Evolutionary conservation across 1,284 basidiomycete genomes (phyloP), one percentile per base, ranked within the genome.

Genomic region (Leccinum colubrinum): DNA sequence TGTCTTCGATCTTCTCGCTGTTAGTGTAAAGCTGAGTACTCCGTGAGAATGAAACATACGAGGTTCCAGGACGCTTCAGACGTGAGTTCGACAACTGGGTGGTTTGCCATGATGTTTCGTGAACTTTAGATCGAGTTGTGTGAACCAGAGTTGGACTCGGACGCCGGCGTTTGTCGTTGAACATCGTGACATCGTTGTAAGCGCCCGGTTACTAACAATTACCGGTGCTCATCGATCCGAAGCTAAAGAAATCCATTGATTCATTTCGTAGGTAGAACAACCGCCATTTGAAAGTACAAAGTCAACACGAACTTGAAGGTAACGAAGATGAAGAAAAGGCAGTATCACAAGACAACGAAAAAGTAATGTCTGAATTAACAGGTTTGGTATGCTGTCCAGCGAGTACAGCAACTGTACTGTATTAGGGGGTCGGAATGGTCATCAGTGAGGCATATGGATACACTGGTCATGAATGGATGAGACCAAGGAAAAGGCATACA

Each of bases 21-120:
- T 66, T 43, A 58, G 63, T 17, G 25, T 17, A 57, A 15, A 25
- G n/a, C 55, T 52, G 59, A n/a, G n/a, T 25, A 15, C 67, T 66
- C 17, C 30, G 25, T 48, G 37, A 58, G n/a, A 5, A 46, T 37
- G 37, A 51, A 33, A 72, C 80, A 56, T 67, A 93, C 91, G 81
- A 94, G 83, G 59, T 89, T 85, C 92, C 92, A 94, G 69, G 91
- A 90, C 39, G 90, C 84, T 67, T 87, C 82, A 7, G 91, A 92
- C 15, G 90, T 93, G 68, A 89, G 84, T 64, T 88, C 83, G 63
- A 85, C 81, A 60, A 93, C 79, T 53, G 90, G 87, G 72, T 93
- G 91, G 50, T 69, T 64, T 25, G 62, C 41, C 75, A 74, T 77
- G 53, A 48, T 22, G 58, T 57, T 53, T n/a, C 22, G 53, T 62